A percentile compares a stretch with the other conserved stretches of the same genome.
Evolutionary conservation across 2,329 filamentous ascomycete species (phyloP).

Genomic region (Camillea tinctor): DNA sequence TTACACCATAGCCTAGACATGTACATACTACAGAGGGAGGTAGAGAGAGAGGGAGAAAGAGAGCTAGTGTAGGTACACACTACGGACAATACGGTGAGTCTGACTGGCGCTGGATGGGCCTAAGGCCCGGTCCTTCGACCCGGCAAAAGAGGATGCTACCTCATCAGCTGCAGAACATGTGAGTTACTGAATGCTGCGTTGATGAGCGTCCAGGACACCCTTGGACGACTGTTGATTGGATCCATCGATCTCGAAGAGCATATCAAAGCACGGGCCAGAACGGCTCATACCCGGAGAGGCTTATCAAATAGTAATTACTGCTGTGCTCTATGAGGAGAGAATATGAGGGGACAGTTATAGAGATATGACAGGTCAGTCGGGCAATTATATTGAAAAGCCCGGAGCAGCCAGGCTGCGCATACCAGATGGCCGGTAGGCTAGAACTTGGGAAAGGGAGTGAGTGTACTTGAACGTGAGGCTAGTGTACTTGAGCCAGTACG

Average conservation of each 20-base stretch:
- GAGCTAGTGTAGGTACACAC: not conserved
- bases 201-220: not conserved
- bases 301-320: not conserved
- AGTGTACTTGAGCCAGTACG: not conserved
- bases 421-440: not conserved
- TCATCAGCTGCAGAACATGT: slow-evolving; percentile 20
- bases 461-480: too few species aligned
- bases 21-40: too few species aligned
- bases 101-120: slow-evolving; percentile 12
- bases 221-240: not conserved
- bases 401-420: not conserved
- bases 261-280: not conserved
- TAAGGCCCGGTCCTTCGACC: slow-evolving; percentile 22
- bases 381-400: not conserved
- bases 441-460: not conserved
- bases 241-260: not conserved
- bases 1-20: not conserved
- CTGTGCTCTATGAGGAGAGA: not conserved
- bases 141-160: slow-evolving; percentile 23
- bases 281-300: not conserved
- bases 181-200: slow-evolving; percentile 13
- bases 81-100: slow-evolving; percentile 7
- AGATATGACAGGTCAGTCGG: not conserved
- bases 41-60: not conserved
- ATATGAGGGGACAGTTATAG: not conserved